Evolutionary conservation across 495 filamentous ascomycete species (phyloP), one percentile per base, ranked within the genome.

Genomic region (Tuber indicum): DNA sequence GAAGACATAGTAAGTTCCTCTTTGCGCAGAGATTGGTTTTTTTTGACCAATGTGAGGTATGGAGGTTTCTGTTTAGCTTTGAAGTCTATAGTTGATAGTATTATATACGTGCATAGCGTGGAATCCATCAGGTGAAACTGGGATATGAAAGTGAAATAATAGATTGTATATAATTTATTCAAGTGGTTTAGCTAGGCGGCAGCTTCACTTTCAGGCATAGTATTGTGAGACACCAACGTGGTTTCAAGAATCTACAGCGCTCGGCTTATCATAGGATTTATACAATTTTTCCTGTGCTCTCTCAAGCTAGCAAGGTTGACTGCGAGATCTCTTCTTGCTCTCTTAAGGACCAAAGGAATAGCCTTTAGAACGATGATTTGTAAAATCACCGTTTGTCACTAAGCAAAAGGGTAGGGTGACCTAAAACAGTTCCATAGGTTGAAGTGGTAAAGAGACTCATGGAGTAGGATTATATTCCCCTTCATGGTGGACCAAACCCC

Each of bases 301-400:
- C 3, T 62, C n/a, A n/a, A 32, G 2, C 10, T 32, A 16, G n/a
- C 3, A n/a, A 12, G 10, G 10, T 32, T 26, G 9, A 3, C n/a
- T 16, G 3, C 14, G 52, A 62, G 26, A 62, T 10, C n/a, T 62
- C 52, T 32, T 10, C 52, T 26, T n/a, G n/a, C 23, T 58, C 10
- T 26, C 8, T 58, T 12, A 2, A n/a, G 52, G 7, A 16, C 14
- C n/a, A 32, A 1, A 26, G 32, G n/a, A n/a, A 26, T 32, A 3
- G 32, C 26, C 14, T 3, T 32, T 0, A 0, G 0, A n/a, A 1
- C 0, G 9, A 32, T 26, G n/a, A 32, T 62, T 10, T 2, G n/a
- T n/a, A 12, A 0, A 62, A 62, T 62, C 52, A 62, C 52, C 16
- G 8, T 9, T 26, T 62, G 26, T 62, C 52, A 62, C 52, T 62